phyloP scores from a whole-genome alignment of 345 rosid species.

The Nasturtium officinale region DNA sequence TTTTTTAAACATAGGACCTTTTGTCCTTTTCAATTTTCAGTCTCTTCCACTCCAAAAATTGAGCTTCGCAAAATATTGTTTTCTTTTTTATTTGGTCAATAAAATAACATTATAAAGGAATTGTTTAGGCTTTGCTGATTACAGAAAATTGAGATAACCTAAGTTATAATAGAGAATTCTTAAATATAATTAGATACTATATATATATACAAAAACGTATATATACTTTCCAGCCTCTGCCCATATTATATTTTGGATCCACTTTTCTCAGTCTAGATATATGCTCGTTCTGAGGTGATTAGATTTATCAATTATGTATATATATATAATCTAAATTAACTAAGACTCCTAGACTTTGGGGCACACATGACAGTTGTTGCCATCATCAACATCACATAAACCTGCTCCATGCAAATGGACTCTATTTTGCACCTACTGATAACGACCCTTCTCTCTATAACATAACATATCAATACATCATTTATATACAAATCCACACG shows the following conservation, averaged over 20 bases:
- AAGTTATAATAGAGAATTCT: too few species aligned
- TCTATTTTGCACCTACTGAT: slow-evolving; percentile 51
- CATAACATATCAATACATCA: not conserved
- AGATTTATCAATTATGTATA: not conserved
- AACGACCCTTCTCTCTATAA: slow-evolving; percentile 45
- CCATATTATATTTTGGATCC: slow-evolving; percentile 4
- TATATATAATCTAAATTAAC: slow-evolving; percentile 8
- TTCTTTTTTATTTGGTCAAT: too few species aligned
- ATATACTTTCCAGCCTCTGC: not conserved
- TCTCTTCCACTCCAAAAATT: not conserved
- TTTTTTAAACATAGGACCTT: not conserved
- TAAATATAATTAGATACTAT: too few species aligned
- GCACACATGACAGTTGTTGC: slow-evolving; percentile 56
- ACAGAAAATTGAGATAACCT: too few species aligned
- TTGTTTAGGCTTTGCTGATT: too few species aligned
- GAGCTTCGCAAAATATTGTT: too few species aligned
- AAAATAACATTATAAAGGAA: not conserved
- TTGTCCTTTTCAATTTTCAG: not conserved
- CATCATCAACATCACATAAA: slow-evolving; percentile 49
- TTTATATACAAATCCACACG: slow-evolving; percentile 27
- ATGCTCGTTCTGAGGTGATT: not conserved
- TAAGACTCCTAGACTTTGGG: slow-evolving; percentile 52
- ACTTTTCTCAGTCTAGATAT: not conserved
- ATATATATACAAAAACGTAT: too few species aligned
- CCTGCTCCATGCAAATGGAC: slow-evolving; percentile 51